Base-by-base conservation (phyloP, 2,329 filamentous ascomycete genomes). In the Didymella glomerata region DNA sequence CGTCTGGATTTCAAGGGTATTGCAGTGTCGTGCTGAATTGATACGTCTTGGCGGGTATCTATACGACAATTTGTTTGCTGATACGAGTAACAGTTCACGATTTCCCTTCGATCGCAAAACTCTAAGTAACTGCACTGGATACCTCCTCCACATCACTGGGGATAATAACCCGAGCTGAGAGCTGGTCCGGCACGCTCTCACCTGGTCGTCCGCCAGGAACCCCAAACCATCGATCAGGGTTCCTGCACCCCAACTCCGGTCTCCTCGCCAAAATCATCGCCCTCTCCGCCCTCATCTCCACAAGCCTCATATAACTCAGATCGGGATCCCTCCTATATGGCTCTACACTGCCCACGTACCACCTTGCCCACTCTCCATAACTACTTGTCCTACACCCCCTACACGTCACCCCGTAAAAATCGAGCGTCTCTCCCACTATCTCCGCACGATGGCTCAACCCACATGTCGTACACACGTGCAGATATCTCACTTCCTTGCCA, bases 391-490 rank as follows among this genome's bases (percentile, higher is more conserved):
- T 55, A 38, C 62, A 65, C 2, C 38, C 57, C 27, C 52, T 47
- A 32, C 62, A 66, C 8, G 50, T 58, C 8, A 61, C 53, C 6
- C 57, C 60, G 14, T 61, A 61, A 34, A 34, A 63, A 16, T 63
- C 57, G 0, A 66, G 55, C 20, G 57, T 65, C 36, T 52, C 48
- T 2, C 49, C 54, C 28, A 49, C 52, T 53, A 61, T 61, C 36
- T 63, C 60, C 6, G 64, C 62, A 16, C 64, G 64, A 30, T 66
- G 62, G n/a, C 57, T 57, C 13, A 64, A 27, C 1, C 64, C 64
- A 25, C 64, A 64, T 7, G 20, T 45, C 18, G 55, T 52, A 30
- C 64, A 66, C 3, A 66, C 38, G 14, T 64, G 64, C 14, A 58
- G 52, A 42, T 66, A 66, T 9, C 64, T 55, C 1, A 60, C 46